phyloP scores from a whole-genome alignment of 2,329 filamentous ascomycete genomes.

The Malbranchea zuffiana region DNA sequence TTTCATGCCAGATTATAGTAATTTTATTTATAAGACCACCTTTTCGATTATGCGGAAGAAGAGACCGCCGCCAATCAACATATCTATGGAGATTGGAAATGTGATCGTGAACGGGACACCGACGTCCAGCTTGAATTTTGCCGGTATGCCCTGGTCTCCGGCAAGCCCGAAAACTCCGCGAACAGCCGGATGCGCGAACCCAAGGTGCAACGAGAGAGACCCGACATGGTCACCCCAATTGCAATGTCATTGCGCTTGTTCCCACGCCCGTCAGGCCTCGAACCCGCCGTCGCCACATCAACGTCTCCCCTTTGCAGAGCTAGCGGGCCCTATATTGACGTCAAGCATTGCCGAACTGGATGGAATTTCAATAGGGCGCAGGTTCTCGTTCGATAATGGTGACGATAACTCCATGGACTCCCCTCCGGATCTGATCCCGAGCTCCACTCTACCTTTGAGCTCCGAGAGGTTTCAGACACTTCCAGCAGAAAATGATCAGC shows the following conservation, averaged over 20 bases:
- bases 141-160: conserved; percentile 11
- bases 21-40: conserved; percentile 7
- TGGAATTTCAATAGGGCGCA: conserved; percentile 7
- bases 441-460: background rate
- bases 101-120: conserved; percentile 11
- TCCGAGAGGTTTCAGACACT: background rate
- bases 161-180: conserved; percentile 11
- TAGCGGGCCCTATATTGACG: conserved; percentile 7
- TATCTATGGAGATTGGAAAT: conserved; percentile 14
- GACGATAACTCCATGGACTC: conserved; percentile 3
- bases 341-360: conserved; percentile 10
- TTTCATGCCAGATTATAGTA: background rate
- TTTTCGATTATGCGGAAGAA: conserved; percentile 16
- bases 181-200: conserved; percentile 7
- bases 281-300: conserved; percentile 4
- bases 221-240: conserved; percentile 1
- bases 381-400: conserved; percentile 6
- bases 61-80: conserved; percentile 13
- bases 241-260: background rate
- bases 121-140: conserved; percentile 7
- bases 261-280: background rate
- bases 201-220: conserved; percentile 9
- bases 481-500: background rate
- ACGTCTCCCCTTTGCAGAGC: conserved; percentile 9
- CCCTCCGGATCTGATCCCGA: conserved; percentile 5